phyloP scores from a whole-genome alignment of 768 basidiomycete genomes.

The Auriscalpium orientale region DNA sequence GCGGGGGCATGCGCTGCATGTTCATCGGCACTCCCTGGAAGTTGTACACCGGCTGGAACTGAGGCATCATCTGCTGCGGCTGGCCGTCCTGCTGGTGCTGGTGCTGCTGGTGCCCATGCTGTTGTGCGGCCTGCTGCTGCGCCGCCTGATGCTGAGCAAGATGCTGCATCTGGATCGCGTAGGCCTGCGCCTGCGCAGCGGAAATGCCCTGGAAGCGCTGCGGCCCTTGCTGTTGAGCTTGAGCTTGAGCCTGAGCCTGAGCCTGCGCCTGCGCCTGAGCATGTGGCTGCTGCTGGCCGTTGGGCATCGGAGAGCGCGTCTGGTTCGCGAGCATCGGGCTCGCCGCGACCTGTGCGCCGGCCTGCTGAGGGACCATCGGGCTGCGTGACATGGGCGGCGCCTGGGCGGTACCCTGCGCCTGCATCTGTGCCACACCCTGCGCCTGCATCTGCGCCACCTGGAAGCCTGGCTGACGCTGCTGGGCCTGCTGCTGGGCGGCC shows the following conservation, averaged over 20 bases:
- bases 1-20: slow-evolving; percentile 7
- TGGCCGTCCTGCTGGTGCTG: slow-evolving; percentile 9
- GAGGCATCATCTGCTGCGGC: slow-evolving; percentile 16
- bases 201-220: slow-evolving; percentile 4
- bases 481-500: background rate
- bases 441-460: background rate
- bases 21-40: slow-evolving; percentile 12
- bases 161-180: background rate
- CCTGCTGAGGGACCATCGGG: too few species aligned
- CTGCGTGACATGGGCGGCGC: too few species aligned
- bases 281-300: slow-evolving; percentile 15
- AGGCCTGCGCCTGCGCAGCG: background rate
- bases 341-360: too few species aligned
- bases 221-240: slow-evolving; percentile 9
- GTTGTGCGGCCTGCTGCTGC: background rate
- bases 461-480: background rate
- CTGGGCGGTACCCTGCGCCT: background rate
- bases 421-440: background rate
- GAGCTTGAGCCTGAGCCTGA: background rate
- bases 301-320: slow-evolving; percentile 18
- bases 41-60: slow-evolving; percentile 16
- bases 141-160: background rate
- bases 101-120: slow-evolving; percentile 18
- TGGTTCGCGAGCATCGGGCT: slow-evolving; percentile 16
- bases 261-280: slow-evolving; percentile 7